Percentiles rank a stretch among this genome's conserved stretches.
Conservation (phyloP, 352 stramenopile species). For the Elongisporangium anandrum region DNA sequence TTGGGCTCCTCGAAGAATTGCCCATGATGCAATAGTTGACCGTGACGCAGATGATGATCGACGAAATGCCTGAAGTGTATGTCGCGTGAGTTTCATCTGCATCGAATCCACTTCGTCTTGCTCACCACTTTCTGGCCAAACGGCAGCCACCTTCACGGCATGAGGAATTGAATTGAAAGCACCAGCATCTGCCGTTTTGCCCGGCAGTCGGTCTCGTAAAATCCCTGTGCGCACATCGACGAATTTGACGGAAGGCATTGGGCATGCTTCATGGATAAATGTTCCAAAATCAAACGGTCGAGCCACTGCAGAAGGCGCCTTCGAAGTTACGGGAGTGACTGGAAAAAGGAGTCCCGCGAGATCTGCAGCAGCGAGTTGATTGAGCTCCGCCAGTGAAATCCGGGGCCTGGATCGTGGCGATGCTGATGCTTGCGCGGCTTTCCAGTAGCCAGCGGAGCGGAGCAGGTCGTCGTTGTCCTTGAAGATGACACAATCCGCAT, state of each 20-base stretch:
- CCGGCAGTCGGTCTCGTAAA: slow-evolving; percentile 6
- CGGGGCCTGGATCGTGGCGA: slow-evolving; percentile 4
- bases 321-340: not conserved
- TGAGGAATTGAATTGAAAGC: not conserved
- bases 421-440: slow-evolving; percentile 5
- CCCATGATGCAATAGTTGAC: slow-evolving; percentile 16
- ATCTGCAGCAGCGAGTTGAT: slow-evolving; percentile 47
- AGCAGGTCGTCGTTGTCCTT: slow-evolving; percentile 86
- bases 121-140: not conserved
- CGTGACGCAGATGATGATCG: not conserved
- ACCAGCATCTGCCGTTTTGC: not conserved
- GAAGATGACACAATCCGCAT: slow-evolving; percentile 77
- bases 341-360: slow-evolving; percentile 63
- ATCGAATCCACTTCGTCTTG: not conserved
- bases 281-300: slow-evolving; percentile 49
- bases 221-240: slow-evolving; percentile 57
- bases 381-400: slow-evolving; percentile 59
- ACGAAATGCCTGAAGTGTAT: not conserved
- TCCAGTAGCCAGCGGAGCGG: slow-evolving; percentile 52
- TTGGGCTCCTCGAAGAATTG: slow-evolving; percentile 20
- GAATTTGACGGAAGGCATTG: slow-evolving; percentile 54
- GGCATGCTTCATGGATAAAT: slow-evolving; percentile 57
- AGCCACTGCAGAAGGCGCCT: slow-evolving; percentile 1
- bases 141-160: not conserved
- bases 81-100: not conserved